Conservation (phyloP, 805 yeast species). For the Saccharomycopsis synnaedendra region DNA sequence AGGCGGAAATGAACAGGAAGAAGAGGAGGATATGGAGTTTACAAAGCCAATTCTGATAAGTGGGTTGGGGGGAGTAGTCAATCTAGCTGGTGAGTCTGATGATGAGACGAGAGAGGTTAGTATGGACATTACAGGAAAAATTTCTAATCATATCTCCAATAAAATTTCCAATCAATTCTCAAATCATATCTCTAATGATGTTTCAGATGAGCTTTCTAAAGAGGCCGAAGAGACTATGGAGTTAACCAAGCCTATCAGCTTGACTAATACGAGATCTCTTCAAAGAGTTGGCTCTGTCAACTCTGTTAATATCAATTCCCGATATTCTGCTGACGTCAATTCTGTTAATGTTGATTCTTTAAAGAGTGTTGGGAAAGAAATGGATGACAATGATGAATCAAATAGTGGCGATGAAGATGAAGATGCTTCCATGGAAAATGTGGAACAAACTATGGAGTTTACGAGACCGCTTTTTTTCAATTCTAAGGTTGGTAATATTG, state of each 20-base stretch:
- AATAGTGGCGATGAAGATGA: background rate
- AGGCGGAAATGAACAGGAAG: background rate
- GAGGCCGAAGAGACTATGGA: constrained; percentile 16
- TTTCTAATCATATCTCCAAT: too few relatives aligned
- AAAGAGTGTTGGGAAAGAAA: too few relatives aligned
- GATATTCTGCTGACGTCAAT: too few relatives aligned
- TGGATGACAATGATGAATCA: background rate
- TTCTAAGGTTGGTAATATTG: too few relatives aligned
- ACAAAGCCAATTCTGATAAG: constrained; percentile 7
- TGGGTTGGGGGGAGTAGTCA: too few relatives aligned
- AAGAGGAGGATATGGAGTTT: constrained; percentile 15
- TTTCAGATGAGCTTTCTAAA: background rate
- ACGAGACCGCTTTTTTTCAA: constrained; percentile 15
- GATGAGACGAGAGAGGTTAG: background rate
- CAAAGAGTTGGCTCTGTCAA: too few relatives aligned
- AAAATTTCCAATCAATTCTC: too few relatives aligned
- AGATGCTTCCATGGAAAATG: background rate
- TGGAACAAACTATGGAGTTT: constrained; percentile 23
- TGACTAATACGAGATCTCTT: too few relatives aligned
- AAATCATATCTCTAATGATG: background rate
- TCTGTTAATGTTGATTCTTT: too few relatives aligned
- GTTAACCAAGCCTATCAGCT: constrained; percentile 8
- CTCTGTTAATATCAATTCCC: too few relatives aligned
- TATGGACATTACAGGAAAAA: background rate
- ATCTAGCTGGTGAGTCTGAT: too few relatives aligned